Percentiles rank a stretch among this genome's conserved stretches.
These are phyloP conservation scores for Glycine tomentella DNA, from an alignment of 306 rosid genomes.

Conservation along the genomic window DNA sequence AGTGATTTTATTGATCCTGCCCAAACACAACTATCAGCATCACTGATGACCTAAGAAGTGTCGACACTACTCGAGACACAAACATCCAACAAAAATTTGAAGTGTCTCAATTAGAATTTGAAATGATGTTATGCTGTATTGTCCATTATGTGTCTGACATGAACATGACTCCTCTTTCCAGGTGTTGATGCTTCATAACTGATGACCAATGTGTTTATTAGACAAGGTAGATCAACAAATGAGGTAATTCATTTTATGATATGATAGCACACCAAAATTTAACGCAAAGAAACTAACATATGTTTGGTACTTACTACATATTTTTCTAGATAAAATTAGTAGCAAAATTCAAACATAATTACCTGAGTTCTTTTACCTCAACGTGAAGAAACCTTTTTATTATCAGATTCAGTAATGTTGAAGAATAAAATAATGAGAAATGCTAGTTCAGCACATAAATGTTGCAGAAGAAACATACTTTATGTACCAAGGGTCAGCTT, in stretches of 20 bases:
- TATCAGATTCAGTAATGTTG: not conserved
- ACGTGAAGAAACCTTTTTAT: not conserved
- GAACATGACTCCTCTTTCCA: constrained; percentile 2
- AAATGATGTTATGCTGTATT: not conserved
- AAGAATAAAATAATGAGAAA: constrained; percentile 21
- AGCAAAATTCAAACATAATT: constrained; percentile 12
- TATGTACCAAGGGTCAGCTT: constrained; percentile 5
- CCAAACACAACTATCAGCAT: constrained; percentile 43
- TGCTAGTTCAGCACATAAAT: constrained; percentile 25
- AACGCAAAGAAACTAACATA: constrained; percentile 18
- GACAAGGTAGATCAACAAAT: constrained; percentile 18
- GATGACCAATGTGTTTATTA: not conserved
- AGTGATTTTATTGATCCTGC: constrained; percentile 58
- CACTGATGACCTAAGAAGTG: constrained; percentile 11
- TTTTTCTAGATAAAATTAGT: constrained; percentile 24
- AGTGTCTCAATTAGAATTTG: constrained; percentile 9
- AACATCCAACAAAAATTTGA: not conserved
- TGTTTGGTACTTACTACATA: not conserved
- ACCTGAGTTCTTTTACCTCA: not conserved
- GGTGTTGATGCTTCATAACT: not conserved
- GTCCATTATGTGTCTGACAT: not conserved
- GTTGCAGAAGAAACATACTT: constrained; percentile 23
- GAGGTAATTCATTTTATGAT: constrained; percentile 12
- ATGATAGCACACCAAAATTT: constrained; percentile 11
- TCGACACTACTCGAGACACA: not conserved